phyloP scores from a whole-genome alignment of 2,329 filamentous ascomycete genomes.

The Fusarium transvaalense region DNA sequence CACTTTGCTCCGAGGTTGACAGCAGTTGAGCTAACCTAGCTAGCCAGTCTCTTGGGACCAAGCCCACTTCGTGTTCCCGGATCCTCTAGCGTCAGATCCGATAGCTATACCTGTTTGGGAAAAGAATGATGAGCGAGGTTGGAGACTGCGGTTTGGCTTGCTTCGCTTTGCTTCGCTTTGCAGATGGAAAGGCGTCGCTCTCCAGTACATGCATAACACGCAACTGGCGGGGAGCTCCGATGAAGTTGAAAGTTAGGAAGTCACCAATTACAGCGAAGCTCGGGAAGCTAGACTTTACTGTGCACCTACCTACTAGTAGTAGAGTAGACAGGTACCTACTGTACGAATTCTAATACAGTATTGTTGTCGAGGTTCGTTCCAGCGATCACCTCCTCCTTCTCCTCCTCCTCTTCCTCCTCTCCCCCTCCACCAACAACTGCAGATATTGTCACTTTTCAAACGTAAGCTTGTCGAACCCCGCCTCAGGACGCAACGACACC shows the following conservation, averaged over 20 bases:
- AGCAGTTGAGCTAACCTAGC: conserved; percentile 10
- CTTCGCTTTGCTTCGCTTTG: conserved; percentile 24
- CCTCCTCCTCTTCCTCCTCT: neutral
- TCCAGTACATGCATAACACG: neutral
- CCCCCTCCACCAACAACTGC: neutral
- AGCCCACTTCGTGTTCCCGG: conserved; percentile 32
- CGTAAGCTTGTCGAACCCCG: conserved; percentile 36
- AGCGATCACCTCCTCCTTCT: conserved; percentile 20
- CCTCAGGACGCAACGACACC: conserved; percentile 41
- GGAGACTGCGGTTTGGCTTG: conserved; percentile 3
- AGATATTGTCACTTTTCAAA: neutral
- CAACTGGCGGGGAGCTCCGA: conserved; percentile 37
- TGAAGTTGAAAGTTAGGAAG: conserved; percentile 1
- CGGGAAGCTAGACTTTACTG: neutral
- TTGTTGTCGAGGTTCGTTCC: conserved; percentile 6
- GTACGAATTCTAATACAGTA: neutral
- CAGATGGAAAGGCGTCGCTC: neutral
- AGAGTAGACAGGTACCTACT: no score
- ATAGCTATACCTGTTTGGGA: conserved; percentile 12
- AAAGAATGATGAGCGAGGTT: conserved; percentile 1
- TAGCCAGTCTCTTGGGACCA: conserved; percentile 22
- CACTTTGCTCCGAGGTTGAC: conserved; percentile 13
- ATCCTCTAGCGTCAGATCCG: conserved; percentile 25
- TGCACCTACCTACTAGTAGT: neutral
- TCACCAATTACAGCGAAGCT: conserved; percentile 16